Base-by-base conservation (phyloP, 2,329 filamentous ascomycete genomes). In the Trichoderma sp. region DNA sequence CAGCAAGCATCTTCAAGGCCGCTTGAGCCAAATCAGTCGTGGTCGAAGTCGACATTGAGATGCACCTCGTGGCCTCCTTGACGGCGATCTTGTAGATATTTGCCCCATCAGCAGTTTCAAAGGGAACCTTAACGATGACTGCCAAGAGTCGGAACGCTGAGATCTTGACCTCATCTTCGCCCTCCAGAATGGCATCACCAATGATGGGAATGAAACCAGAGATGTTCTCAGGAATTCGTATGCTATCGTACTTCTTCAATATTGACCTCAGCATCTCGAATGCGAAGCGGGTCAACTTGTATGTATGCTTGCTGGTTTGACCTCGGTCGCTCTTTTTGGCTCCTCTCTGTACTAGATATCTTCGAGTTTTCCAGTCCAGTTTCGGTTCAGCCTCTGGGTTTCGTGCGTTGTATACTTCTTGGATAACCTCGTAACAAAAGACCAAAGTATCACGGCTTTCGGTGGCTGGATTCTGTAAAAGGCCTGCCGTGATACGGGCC, bases 361-460 rank as follows among this genome's bases (percentile, higher is more conserved):
- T 90, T 78, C 87, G 90, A 59, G 91, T 85, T 73, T 86, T 87
- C 17, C 88, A 87, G 75, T 92, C 88, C 8, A 90, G 82, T 76
- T 87, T 88, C n/a, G 82, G 80, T 74, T 86, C 84, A 23, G 80
- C 83, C 77, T 84, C 79, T 8, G 84, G 85, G 75, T 85, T 88
- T 68, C 87, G 85, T 71, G 88, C 88, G 72, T 88, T 88, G 80
- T 97, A 97, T 0, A 93, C 92, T 74, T 95, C 91, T 78, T 97
- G 93, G 53, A 98, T 93, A 61, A 98, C 88, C 80, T 98, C 94
- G 79, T 97, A 98, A 80, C 95, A 97, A 81, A 99, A 98, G 0
- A 97, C 84, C n/a, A 99, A 84, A 53, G 95, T 91, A 75, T 97
- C 93, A 63, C 92, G 90, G 76, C 90, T 93, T 74, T 92, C 90